These are phyloP conservation scores for Hygrophila difformis DNA, from an alignment of 257 asterid genomes.

Conservation along the genomic window DNA sequence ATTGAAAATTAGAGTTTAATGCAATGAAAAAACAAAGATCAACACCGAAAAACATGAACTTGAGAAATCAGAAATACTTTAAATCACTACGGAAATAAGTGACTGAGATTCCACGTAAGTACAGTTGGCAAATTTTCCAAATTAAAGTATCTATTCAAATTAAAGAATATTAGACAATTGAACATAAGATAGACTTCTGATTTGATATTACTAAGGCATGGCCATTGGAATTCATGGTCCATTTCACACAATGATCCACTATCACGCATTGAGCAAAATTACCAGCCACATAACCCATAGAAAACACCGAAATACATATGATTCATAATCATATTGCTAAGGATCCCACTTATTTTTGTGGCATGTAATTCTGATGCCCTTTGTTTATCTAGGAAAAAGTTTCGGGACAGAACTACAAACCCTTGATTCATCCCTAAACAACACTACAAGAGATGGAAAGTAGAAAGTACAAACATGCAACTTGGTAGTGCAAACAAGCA, in stretches of 20 bases:
- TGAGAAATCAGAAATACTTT: slow-evolving; percentile 10
- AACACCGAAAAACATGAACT: not conserved
- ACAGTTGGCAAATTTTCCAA: not conserved
- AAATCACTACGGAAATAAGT: slow-evolving; percentile 5
- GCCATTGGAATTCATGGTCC: not conserved
- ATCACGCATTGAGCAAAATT: not conserved
- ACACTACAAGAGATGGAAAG: no score
- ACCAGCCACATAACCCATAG: not conserved
- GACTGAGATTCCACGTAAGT: not conserved
- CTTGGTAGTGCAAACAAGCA: no score
- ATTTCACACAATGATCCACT: not conserved
- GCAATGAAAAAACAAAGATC: slow-evolving; percentile 8
- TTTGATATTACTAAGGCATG: not conserved
- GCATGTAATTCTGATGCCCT: not conserved
- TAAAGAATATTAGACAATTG: slow-evolving; percentile 8
- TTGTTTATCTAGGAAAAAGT: not conserved
- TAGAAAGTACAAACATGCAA: not conserved
- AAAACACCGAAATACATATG: not conserved
- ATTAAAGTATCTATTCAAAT: not conserved
- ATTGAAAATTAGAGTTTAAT: slow-evolving; percentile 4
- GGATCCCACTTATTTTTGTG: not conserved
- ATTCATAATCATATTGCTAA: slow-evolving; percentile 1
- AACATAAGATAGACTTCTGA: not conserved
- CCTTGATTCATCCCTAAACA: no score
- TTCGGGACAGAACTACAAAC: not conserved